These are phyloP conservation scores for Ceratobasidium theobromae DNA, from an alignment of 1,284 basidiomycete genomes.

Conservation along the genomic window DNA sequence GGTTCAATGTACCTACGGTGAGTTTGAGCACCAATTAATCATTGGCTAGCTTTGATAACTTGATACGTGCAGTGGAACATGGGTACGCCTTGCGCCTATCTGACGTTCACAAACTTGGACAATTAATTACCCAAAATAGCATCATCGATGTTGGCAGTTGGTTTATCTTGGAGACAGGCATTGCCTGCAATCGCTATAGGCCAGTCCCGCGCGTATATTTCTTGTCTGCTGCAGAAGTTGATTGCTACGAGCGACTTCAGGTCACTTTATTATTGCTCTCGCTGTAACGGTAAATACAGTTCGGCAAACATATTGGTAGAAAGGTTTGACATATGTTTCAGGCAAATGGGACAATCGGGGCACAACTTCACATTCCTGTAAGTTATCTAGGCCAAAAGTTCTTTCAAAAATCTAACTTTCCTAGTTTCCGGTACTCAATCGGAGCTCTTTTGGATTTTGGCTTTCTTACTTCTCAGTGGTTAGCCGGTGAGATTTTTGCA, in stretches of 20 bases:
- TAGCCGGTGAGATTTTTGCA: constrained; percentile 54
- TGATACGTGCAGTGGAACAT: constrained; percentile 6
- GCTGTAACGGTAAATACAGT: constrained; percentile 36
- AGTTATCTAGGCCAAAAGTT: neutral
- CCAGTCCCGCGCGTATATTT: constrained; percentile 52
- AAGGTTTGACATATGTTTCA: too few species aligned
- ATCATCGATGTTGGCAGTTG: constrained; percentile 64
- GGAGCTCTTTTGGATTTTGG: constrained; percentile 79
- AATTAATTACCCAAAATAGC: constrained; percentile 40
- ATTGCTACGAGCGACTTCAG: neutral
- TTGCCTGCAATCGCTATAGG: constrained; percentile 64
- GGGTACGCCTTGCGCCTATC: constrained; percentile 30
- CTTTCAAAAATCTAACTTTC: neutral
- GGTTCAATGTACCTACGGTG: constrained; percentile 30
- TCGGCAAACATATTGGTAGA: too few species aligned
- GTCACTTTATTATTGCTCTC: constrained; percentile 34
- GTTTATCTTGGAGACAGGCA: constrained; percentile 66
- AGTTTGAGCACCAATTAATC: neutral
- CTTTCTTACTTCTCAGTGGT: constrained; percentile 68
- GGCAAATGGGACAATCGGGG: constrained; percentile 70
- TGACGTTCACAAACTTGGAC: constrained; percentile 28
- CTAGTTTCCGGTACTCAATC: constrained; percentile 66
- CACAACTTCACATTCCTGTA: constrained; percentile 59
- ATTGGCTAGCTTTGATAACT: neutral
- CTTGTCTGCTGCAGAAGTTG: constrained; percentile 28